Conservation (phyloP, 208 protist species). For the Trypanosoma platydactyli region DNA sequence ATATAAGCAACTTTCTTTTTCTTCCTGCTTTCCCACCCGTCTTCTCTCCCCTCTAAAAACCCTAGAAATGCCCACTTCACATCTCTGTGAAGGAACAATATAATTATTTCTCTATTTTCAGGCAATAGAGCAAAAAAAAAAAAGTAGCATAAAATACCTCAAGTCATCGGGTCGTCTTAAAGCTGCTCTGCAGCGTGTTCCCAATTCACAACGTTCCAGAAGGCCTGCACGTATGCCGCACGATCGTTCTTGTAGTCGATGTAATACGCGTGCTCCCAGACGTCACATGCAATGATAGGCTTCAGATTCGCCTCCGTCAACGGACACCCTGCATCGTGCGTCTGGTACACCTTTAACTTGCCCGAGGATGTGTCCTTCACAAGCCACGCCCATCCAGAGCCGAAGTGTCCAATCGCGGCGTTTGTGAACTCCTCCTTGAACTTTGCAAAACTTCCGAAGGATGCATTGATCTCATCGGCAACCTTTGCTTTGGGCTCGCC, state of each 20-base stretch:
- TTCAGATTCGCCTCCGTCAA: conserved; percentile 49
- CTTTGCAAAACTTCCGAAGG: conserved; percentile 83
- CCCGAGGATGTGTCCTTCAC: conserved; percentile 82
- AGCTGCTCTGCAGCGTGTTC: conserved; percentile 62
- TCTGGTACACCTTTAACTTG: conserved; percentile 83
- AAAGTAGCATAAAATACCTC: too few species aligned
- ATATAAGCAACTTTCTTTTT: too few species aligned
- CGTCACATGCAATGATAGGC: conserved; percentile 88
- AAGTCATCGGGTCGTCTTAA: too few species aligned
- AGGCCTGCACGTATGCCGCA: conserved; percentile 87
- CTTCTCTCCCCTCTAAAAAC: too few species aligned
- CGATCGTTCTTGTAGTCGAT: conserved; percentile 93
- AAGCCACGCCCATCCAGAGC: conserved; percentile 95
- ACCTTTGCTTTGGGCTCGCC: conserved; percentile 65
- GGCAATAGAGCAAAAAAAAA: too few species aligned
- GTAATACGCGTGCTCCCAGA: conserved; percentile 96
- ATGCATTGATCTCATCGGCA: conserved; percentile 64
- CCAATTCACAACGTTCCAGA: conserved; percentile 96
- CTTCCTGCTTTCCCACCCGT: too few species aligned
- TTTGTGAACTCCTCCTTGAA: conserved; percentile 94
- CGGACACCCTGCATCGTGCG: conserved; percentile 80
- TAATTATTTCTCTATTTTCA: too few species aligned
- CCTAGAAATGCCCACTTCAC: too few species aligned
- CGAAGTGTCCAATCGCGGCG: conserved; percentile 88
- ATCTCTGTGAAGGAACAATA: too few species aligned